Evolutionary conservation across 192 early-diverging fungal genomes (phyloP), one percentile per base, ranked within the genome.

Genomic region (Entrophospora sp.): DNA sequence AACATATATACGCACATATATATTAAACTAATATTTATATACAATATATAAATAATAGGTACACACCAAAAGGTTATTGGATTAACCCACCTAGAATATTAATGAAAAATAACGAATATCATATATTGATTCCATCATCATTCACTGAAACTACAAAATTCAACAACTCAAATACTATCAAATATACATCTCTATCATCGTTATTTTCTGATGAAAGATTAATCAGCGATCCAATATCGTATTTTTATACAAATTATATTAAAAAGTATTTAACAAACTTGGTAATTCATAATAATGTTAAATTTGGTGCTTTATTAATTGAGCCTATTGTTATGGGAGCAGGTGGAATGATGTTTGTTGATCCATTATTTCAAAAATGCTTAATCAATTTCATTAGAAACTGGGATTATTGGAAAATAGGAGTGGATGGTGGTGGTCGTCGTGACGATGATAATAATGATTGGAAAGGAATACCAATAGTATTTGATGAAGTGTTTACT

Each of bases 401-500:
- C n/a, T 72, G 46, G 61, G 55, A 38, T 69, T 66, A 32, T 59
- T 20, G 64, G 73, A 24, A 64, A 66, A n/a, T 42, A 68, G 32
- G 61, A 56, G 1, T 51, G 57, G 18, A 53, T n/a, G 37, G 64
- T 59, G 37, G 52, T 28, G 25, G 53, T 45, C 14, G 32, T 22
- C 27, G 9, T 58, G 20, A 31, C 48, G 9, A 40, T 2, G 16
- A 14, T 34, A 20, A 60, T 61, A 16, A 71, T 61, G 57, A 55
- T 31, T 69, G 79, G 81, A 72, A 76, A 73, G 77, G 81, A 69
- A 18, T 88, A 7, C 87, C 90, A 38, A 79, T 91, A 12, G 83
- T 93, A 20, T 89, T 84, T 72, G 91, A 93, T 73, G 91, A 93
- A 69, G 88, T 93, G 13, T 90, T 90, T 71, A 79, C 82, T 27